These are phyloP conservation scores for Periconia sp. DNA, from an alignment of 2,329 filamentous ascomycete genomes.

Conservation along the genomic window DNA sequence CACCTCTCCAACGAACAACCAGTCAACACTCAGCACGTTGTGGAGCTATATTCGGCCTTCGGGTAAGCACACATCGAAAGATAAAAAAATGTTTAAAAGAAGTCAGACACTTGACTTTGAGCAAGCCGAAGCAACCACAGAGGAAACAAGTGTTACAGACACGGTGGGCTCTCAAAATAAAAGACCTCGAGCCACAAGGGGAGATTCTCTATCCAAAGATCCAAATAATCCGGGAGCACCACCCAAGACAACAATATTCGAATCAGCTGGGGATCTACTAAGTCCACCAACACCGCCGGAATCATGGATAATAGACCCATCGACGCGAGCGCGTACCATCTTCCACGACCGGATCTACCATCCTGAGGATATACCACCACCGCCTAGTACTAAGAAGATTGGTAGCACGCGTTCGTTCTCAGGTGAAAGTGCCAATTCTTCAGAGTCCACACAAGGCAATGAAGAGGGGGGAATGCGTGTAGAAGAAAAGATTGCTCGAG, in stretches of 20 bases:
- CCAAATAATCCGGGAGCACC: slow-evolving; percentile 63
- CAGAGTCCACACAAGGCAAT: slow-evolving; percentile 27
- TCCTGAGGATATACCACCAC: slow-evolving; percentile 85
- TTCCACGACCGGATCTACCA: slow-evolving; percentile 97
- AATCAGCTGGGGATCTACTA: slow-evolving; percentile 88
- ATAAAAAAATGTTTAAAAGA: slow-evolving; percentile 56
- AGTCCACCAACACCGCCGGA: slow-evolving; percentile 83
- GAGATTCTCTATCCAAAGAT: slow-evolving; percentile 54
- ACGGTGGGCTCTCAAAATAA: slow-evolving; percentile 26
- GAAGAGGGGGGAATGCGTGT: slow-evolving; percentile 74
- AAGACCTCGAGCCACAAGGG: slow-evolving; percentile 50
- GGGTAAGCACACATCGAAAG: slow-evolving; percentile 68
- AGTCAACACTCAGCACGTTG: slow-evolving; percentile 54
- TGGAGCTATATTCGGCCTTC: slow-evolving; percentile 73
- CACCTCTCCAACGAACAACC: slow-evolving; percentile 22
- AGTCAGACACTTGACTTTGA: slow-evolving; percentile 34
- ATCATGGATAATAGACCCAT: slow-evolving; percentile 82
- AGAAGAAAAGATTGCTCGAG: slow-evolving; percentile 95
- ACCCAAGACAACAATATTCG: slow-evolving; percentile 89
- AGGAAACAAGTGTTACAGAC: slow-evolving; percentile 17
- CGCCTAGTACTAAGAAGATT: slow-evolving; percentile 56
- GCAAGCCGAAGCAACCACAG: slow-evolving; percentile 13
- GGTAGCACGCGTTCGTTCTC: slow-evolving; percentile 39
- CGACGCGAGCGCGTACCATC: slow-evolving; percentile 80
- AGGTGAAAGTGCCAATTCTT: slow-evolving; percentile 33